phyloP scores from a whole-genome alignment of 495 filamentous ascomycete species.

The Aspergillus leporis region DNA sequence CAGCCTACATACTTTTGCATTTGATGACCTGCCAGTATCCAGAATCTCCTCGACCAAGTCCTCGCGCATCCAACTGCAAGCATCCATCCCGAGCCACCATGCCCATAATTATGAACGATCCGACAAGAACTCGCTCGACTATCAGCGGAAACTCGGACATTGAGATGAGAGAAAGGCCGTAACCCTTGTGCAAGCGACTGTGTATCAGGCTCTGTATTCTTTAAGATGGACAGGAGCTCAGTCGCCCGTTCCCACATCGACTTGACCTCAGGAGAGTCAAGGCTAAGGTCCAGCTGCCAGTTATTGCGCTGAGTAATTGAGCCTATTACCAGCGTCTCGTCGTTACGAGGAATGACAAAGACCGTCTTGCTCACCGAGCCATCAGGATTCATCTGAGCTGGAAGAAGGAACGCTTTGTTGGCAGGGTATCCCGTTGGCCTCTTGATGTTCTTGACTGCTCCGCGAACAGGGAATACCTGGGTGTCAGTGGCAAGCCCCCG shows the following conservation, averaged over 20 bases:
- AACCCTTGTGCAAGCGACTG: not conserved
- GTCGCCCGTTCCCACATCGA: slow-evolving; percentile 1
- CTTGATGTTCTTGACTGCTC: slow-evolving; percentile 2
- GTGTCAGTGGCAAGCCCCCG: not conserved
- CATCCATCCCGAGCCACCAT: not conserved
- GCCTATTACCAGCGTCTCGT: not conserved
- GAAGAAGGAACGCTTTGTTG: not conserved
- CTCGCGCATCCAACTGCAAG: not conserved
- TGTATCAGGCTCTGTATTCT: not conserved
- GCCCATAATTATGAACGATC: slow-evolving; percentile 1
- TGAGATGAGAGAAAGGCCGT: not conserved
- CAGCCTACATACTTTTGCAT: not conserved
- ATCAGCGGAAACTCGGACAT: not conserved
- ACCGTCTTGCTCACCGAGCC: slow-evolving; percentile 1
- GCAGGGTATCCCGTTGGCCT: not conserved
- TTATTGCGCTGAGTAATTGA: not conserved
- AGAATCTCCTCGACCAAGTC: slow-evolving; percentile 2
- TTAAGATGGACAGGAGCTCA: not conserved
- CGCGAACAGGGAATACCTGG: slow-evolving; percentile 1
- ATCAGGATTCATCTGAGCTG: not conserved
- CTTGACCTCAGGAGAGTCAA: not conserved
- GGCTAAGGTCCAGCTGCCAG: not conserved
- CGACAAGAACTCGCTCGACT: not conserved
- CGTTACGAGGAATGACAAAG: not conserved
- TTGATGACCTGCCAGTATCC: not conserved